phyloP scores from a whole-genome alignment of 1,284 basidiomycete species.

The Termitomyces sp. region DNA sequence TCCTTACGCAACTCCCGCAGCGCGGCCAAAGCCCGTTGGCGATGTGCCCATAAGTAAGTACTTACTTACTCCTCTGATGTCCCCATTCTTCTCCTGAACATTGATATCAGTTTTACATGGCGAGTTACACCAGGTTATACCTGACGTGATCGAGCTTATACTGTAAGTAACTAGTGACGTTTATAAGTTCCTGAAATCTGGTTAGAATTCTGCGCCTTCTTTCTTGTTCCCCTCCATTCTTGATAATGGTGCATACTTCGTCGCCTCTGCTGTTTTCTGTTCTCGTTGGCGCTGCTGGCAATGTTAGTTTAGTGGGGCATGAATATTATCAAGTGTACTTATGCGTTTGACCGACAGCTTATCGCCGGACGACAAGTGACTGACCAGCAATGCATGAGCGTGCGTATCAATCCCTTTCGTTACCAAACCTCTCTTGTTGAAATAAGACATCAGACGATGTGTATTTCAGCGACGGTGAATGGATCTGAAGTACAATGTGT shows the following conservation, averaged over 20 bases:
- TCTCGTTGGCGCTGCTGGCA: slow-evolving; percentile 2
- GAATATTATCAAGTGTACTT: background rate
- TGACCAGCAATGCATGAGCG: slow-evolving; percentile 19
- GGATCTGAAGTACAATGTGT: slow-evolving; percentile 40
- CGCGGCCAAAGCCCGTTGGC: background rate
- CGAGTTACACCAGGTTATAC: background rate
- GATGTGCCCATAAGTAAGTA: background rate
- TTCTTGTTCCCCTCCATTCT: background rate
- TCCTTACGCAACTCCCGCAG: background rate
- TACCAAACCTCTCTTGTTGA: background rate
- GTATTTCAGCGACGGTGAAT: slow-evolving; percentile 38
- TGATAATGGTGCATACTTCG: slow-evolving; percentile 1
- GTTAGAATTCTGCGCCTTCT: background rate
- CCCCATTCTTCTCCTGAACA: background rate
- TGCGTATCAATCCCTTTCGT: slow-evolving; percentile 7
- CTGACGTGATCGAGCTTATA: slow-evolving; percentile 7
- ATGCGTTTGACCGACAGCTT: slow-evolving; percentile 1
- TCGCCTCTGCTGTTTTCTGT: slow-evolving; percentile 1
- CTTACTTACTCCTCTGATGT: background rate
- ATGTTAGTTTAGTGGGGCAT: slow-evolving; percentile 2
- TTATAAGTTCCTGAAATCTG: background rate
- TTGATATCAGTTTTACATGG: slow-evolving; percentile 5
- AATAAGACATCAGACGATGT: slow-evolving; percentile 31
- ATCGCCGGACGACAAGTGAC: slow-evolving; percentile 12
- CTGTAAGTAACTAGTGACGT: background rate